These are phyloP conservation scores for Cladophialophora exuberans DNA, from an alignment of 2,329 filamentous ascomycete genomes.

Conservation along the genomic window DNA sequence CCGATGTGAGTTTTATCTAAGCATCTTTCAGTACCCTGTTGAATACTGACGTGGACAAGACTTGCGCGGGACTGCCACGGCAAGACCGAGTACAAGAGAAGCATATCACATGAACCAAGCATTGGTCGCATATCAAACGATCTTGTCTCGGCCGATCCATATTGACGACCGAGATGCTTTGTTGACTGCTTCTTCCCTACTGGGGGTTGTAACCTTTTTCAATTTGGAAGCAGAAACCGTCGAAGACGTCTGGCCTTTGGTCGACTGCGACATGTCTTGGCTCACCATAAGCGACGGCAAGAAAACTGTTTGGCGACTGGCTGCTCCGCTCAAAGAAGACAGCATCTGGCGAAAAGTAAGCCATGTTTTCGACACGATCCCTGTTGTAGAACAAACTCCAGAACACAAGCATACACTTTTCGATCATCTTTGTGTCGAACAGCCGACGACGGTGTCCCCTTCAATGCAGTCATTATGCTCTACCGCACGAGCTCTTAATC, in stretches of 20 bases:
- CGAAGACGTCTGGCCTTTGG: constrained; percentile 61
- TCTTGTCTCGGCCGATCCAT: constrained; percentile 15
- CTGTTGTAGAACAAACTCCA: background rate
- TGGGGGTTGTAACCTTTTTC: constrained; percentile 47
- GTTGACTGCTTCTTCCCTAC: constrained; percentile 39
- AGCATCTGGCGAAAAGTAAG: constrained; percentile 40
- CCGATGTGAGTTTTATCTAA: too few species aligned
- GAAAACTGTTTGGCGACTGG: constrained; percentile 55
- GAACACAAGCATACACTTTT: constrained; percentile 12
- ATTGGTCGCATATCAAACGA: constrained; percentile 14
- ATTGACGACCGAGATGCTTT: constrained; percentile 23
- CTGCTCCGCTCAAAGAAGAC: constrained; percentile 53
- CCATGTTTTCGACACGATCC: background rate
- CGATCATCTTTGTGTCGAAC: constrained; percentile 23
- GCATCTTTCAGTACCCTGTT: too few species aligned
- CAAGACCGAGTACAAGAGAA: constrained; percentile 40
- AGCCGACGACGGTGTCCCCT: background rate
- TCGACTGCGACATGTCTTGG: constrained; percentile 60
- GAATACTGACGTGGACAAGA: too few species aligned
- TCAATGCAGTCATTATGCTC: constrained; percentile 41
- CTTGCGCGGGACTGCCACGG: constrained; percentile 33
- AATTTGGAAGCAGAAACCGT: constrained; percentile 45
- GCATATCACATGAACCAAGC: constrained; percentile 50
- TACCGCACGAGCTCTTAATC: constrained; percentile 41
- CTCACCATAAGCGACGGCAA: constrained; percentile 61